Evolutionary conservation across 257 asterid genomes (phyloP).

Genomic region (Solanum ossicruentum): DNA sequence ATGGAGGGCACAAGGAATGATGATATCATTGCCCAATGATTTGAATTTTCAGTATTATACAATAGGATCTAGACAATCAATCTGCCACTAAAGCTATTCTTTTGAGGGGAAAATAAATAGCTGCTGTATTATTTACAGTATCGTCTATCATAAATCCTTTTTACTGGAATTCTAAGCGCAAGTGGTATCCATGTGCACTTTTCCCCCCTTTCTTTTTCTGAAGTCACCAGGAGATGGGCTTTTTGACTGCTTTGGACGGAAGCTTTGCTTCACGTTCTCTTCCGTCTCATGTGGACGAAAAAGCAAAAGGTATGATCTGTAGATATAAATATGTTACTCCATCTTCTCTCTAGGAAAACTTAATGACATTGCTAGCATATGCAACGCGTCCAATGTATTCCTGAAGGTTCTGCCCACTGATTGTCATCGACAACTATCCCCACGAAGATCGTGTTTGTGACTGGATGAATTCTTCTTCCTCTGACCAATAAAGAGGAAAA

Average conservation of each 20-base stretch:
- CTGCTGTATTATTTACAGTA: not conserved
- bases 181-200: not conserved
- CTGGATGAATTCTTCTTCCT: not conserved
- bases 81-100: not conserved
- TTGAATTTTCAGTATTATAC: not conserved
- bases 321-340: too few species aligned
- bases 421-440: not conserved
- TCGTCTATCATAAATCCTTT: not conserved
- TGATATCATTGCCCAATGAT: not conserved
- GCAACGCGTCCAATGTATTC: too few species aligned
- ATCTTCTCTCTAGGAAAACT: not conserved
- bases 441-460: not conserved
- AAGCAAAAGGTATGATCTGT: not conserved
- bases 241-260: not conserved
- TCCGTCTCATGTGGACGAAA: not conserved
- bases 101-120: not conserved
- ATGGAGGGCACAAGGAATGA: not conserved
- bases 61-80: not conserved
- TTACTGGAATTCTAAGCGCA: not conserved
- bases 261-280: not conserved
- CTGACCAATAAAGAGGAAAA: not conserved
- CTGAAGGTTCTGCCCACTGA: not conserved
- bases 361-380: not conserved
- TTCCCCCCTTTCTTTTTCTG: not conserved
- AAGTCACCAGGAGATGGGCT: not conserved